Percentiles rank a stretch among this genome's conserved stretches.
Evolutionary conservation across 176 grass and related monocot genomes (phyloP).

Genomic region (Secale cereale): DNA sequence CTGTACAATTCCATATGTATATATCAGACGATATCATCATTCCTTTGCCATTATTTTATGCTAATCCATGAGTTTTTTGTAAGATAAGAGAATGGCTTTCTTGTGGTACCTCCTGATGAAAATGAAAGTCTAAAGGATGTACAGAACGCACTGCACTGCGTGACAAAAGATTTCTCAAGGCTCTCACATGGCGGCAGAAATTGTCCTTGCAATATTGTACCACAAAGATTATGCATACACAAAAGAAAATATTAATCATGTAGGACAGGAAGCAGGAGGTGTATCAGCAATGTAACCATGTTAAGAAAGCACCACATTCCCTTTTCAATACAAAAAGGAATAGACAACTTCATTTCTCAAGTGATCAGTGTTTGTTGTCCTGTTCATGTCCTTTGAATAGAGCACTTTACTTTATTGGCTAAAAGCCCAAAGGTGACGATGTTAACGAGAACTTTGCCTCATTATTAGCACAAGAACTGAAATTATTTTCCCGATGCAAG

Average conservation of each 20-base stretch:
- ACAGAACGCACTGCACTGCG: conserved; percentile 1
- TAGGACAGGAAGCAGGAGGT: conserved; percentile 1
- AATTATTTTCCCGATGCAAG: not conserved
- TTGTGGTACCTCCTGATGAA: not conserved
- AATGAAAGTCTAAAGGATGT: not conserved
- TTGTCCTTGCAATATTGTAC: conserved; percentile 9
- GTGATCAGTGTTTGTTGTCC: not conserved
- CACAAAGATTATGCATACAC: not conserved
- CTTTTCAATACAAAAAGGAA: not conserved
- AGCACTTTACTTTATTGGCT: not conserved
- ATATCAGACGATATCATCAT: conserved; percentile 15
- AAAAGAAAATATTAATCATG: conserved; percentile 24
- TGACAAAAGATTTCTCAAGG: conserved; percentile 23
- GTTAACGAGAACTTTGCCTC: not conserved
- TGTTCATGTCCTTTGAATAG: conserved; percentile 21
- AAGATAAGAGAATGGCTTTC: not conserved
- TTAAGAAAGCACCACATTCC: not conserved
- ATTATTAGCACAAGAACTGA: not conserved
- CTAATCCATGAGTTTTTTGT: conserved; percentile 4
- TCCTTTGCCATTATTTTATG: conserved; percentile 31
- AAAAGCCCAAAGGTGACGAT: conserved; percentile 5
- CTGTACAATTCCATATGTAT: not conserved
- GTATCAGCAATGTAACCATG: not conserved
- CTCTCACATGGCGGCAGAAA: not conserved
- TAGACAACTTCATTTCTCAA: not conserved